Conservation (phyloP, 2,329 filamentous ascomycete species). For the Byssoonygena ceratinophila region DNA sequence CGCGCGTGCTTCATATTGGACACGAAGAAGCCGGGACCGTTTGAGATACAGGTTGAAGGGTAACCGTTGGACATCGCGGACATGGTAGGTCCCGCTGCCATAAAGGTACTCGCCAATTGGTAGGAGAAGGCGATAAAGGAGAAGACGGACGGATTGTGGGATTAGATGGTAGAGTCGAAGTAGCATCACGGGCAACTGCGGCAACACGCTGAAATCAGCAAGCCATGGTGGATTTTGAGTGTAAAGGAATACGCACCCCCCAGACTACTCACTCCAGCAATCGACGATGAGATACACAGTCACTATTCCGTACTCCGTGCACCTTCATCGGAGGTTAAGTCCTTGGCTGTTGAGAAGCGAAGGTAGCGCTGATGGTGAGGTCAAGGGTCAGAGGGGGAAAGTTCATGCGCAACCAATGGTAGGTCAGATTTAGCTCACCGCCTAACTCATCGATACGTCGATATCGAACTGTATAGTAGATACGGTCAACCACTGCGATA, state of each 20-base stretch:
- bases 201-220: not conserved
- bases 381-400: no score
- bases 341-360: no score
- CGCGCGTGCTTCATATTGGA: not conserved
- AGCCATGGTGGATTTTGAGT: not conserved
- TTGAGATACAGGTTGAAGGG: slow-evolving; percentile 12
- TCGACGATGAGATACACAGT: not conserved
- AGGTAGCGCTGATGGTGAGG: no score
- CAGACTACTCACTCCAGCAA: not conserved
- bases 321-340: not conserved
- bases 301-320: not conserved
- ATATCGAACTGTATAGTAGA: no score
- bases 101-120: slow-evolving; percentile 7
- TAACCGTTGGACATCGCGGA: slow-evolving; percentile 9
- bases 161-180: slow-evolving; percentile 10
- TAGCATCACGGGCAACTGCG: not conserved
- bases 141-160: slow-evolving; percentile 5
- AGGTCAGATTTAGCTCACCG: no score
- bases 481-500: no score
- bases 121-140: slow-evolving; percentile 8
- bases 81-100: slow-evolving; percentile 6
- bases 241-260: not conserved
- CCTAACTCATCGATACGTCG: no score
- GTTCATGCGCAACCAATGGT: no score
- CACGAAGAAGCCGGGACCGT: not conserved